Percentiles rank a stretch among this genome's conserved stretches.
These are phyloP conservation scores for Biscogniauxia sp. DNA, from an alignment of 2,329 filamentous ascomycete species.

Conservation along the genomic window DNA sequence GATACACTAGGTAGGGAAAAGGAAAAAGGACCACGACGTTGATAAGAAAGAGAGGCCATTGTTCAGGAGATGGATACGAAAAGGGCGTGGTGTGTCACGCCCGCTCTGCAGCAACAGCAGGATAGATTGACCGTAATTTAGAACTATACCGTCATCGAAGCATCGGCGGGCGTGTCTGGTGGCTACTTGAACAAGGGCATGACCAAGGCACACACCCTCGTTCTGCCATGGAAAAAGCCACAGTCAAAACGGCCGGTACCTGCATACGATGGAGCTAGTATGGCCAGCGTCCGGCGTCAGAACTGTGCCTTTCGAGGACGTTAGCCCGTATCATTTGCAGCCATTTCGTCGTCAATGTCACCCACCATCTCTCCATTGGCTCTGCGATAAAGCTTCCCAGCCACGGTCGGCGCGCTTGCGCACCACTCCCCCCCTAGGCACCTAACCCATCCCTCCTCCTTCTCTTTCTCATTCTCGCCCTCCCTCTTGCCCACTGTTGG, in stretches of 20 bases:
- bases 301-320: background rate
- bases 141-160: background rate
- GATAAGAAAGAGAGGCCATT: background rate
- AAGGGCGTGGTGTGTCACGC: background rate
- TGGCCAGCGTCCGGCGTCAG: background rate
- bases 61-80: background rate
- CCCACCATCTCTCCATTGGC: background rate
- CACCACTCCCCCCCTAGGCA: too few relatives aligned
- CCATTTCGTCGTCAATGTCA: background rate
- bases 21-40: too few relatives aligned
- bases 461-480: too few relatives aligned
- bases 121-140: background rate
- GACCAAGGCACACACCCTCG: slow-evolving; percentile 10
- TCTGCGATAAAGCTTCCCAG: background rate
- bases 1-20: too few relatives aligned
- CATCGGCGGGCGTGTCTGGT: background rate
- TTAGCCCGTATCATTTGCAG: slow-evolving; percentile 2
- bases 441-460: too few relatives aligned
- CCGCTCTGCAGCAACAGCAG: background rate
- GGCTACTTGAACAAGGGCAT: slow-evolving; percentile 5
- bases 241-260: slow-evolving; percentile 24
- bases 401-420: background rate
- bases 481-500: background rate
- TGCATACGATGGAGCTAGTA: slow-evolving; percentile 21
- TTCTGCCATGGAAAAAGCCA: slow-evolving; percentile 20